phyloP scores from a whole-genome alignment of 1,284 basidiomycete genomes.

The Gomphus bonarii region DNA sequence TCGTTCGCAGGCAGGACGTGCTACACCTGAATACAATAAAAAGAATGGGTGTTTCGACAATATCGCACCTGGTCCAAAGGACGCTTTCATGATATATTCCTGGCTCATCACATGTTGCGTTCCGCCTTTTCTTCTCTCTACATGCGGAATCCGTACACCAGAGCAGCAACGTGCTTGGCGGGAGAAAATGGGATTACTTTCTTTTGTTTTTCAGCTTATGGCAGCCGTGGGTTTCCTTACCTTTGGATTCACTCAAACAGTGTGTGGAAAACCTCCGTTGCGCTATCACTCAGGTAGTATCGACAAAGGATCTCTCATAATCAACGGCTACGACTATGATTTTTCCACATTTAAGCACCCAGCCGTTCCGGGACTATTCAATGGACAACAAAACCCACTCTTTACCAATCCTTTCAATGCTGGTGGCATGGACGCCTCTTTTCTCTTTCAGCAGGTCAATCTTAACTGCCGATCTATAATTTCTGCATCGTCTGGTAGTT shows the following conservation, averaged over 20 bases:
- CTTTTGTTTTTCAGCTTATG: conserved; percentile 78
- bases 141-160: conserved; percentile 76
- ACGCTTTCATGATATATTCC: conserved; percentile 96
- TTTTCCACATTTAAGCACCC: conserved; percentile 84
- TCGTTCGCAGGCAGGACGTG: conserved; percentile 24
- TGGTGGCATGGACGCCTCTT: conserved; percentile 81
- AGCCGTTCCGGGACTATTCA: conserved; percentile 51
- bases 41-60: conserved; percentile 54
- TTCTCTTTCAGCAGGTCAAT: conserved; percentile 92
- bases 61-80: conserved; percentile 78
- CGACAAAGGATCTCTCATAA: conserved; percentile 75
- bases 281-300: conserved; percentile 76
- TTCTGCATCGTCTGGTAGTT: conserved; percentile 56
- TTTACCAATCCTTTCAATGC: conserved; percentile 69
- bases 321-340: conserved; percentile 91
- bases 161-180: conserved; percentile 96
- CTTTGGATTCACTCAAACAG: conserved; percentile 95
- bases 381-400: conserved; percentile 76
- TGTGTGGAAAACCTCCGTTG: conserved; percentile 79
- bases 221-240: conserved; percentile 94
- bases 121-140: conserved; percentile 60
- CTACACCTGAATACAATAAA: conserved; percentile 28
- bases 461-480: conserved; percentile 73
- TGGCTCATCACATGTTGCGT: conserved; percentile 79
- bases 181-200: conserved; percentile 93